A percentile compares a stretch with the other conserved stretches of the same genome.
Evolutionary conservation across 768 basidiomycete species (phyloP).

Genomic region (Trametes villosa): DNA sequence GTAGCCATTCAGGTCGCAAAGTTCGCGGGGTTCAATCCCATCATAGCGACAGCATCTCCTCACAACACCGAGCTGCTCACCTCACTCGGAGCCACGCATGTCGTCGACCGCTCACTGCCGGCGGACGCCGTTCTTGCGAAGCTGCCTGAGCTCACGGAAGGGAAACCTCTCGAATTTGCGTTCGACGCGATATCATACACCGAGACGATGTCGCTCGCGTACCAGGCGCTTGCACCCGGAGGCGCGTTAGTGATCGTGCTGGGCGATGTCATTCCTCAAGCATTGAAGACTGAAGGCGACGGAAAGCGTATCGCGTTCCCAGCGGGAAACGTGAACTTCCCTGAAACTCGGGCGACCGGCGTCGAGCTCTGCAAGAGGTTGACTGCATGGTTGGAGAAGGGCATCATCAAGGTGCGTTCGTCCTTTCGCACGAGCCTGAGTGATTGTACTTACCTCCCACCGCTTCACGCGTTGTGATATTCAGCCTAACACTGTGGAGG

Average conservation of each 20-base stretch:
- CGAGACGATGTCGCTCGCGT: slow-evolving; percentile 28
- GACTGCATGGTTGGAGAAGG: slow-evolving; percentile 21
- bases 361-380: slow-evolving; percentile 22
- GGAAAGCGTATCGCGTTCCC: too few species aligned
- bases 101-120: slow-evolving; percentile 30
- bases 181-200: slow-evolving; percentile 30
- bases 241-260: slow-evolving; percentile 26
- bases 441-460: neutral
- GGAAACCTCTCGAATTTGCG: slow-evolving; percentile 24
- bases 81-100: slow-evolving; percentile 30
- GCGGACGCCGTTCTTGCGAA: slow-evolving; percentile 7
- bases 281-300: too few species aligned
- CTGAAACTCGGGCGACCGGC: too few species aligned
- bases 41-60: slow-evolving; percentile 28
- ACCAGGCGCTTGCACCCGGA: slow-evolving; percentile 30
- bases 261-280: too few species aligned
- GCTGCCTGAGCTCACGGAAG: slow-evolving; percentile 21
- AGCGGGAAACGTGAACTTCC: too few species aligned
- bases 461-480: neutral
- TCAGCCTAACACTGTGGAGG: slow-evolving; percentile 33
- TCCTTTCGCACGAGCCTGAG: neutral
- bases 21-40: neutral
- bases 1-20: slow-evolving; percentile 33
- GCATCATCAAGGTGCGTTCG: slow-evolving; percentile 27
- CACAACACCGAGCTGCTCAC: slow-evolving; percentile 24